phyloP scores from a whole-genome alignment of 495 filamentous ascomycete genomes.

The Xylaria flabelliformis region DNA sequence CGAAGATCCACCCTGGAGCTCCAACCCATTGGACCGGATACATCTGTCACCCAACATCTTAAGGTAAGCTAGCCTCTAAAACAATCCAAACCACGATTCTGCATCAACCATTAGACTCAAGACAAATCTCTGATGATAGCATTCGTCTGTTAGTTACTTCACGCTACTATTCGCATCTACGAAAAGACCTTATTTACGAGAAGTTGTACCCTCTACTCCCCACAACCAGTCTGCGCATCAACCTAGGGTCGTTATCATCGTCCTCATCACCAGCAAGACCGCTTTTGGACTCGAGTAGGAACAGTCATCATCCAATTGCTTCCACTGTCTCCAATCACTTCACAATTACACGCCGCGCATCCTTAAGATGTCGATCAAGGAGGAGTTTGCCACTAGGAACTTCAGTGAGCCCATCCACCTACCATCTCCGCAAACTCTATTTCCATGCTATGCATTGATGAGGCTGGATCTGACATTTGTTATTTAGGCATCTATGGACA shows the following conservation, averaged over 20 bases:
- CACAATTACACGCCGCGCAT: slow-evolving; percentile 7
- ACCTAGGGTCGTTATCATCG: not conserved
- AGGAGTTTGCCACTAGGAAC: slow-evolving; percentile 93
- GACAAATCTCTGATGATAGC: not conserved
- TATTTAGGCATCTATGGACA: slow-evolving; percentile 94
- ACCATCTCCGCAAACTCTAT: not conserved
- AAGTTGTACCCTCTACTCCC: not conserved
- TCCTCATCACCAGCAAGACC: not conserved
- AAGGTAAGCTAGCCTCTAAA: not conserved
- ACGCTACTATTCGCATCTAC: not conserved
- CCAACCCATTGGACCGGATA: slow-evolving; percentile 14
- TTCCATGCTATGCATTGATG: not conserved
- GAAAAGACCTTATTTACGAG: not conserved
- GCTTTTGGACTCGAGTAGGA: not conserved
- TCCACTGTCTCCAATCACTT: not conserved
- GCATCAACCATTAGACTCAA: slow-evolving; percentile 13
- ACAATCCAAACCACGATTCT: slow-evolving; percentile 20
- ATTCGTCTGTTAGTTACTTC: not conserved
- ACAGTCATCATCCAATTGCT: not conserved
- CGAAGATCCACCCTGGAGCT: slow-evolving; percentile 21
- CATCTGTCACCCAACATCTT: slow-evolving; percentile 12
- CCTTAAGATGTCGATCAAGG: slow-evolving; percentile 59
- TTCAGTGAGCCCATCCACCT: slow-evolving; percentile 76
- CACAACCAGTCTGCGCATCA: slow-evolving; percentile 13
- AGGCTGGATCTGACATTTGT: slow-evolving; percentile 30